Evolutionary conservation across 345 rosid genomes (phyloP).

Genomic region (Camelina hispida): DNA sequence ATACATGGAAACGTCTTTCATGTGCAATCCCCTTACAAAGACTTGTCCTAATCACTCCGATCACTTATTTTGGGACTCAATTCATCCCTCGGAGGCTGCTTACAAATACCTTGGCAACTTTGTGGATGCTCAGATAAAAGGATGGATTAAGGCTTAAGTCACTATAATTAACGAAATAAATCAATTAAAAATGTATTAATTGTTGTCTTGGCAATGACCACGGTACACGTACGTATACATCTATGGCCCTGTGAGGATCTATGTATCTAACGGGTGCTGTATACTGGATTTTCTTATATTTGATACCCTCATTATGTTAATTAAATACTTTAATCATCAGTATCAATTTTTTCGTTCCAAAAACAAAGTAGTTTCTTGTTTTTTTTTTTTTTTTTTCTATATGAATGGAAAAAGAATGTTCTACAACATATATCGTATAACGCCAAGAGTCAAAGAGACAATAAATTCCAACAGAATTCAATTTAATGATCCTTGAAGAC

Average conservation of each 20-base stretch:
- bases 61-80: conserved; percentile 54
- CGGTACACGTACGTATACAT: neutral
- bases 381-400: neutral
- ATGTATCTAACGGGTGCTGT: conserved; percentile 11
- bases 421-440: conserved; percentile 6
- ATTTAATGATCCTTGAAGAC: conserved; percentile 14
- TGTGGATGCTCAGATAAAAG: conserved; percentile 56
- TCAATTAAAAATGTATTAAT: conserved; percentile 13
- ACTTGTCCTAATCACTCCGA: conserved; percentile 43
- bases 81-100: conserved; percentile 56
- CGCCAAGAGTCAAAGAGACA: conserved; percentile 1
- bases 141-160: conserved; percentile 51
- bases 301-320: too few relatives aligned
- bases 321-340: too few relatives aligned
- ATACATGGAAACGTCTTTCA: conserved; percentile 36
- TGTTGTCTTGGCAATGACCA: neutral
- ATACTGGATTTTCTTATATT: conserved; percentile 8
- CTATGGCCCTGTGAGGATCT: conserved; percentile 4
- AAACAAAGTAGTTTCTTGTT: neutral
- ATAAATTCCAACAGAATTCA: conserved; percentile 21
- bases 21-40: conserved; percentile 45
- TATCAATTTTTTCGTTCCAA: neutral
- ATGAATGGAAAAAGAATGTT: conserved; percentile 1
- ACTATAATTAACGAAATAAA: neutral
- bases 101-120: conserved; percentile 40